phyloP scores from a whole-genome alignment of 352 stramenopile species.

The Plasmopara halstedii region DNA sequence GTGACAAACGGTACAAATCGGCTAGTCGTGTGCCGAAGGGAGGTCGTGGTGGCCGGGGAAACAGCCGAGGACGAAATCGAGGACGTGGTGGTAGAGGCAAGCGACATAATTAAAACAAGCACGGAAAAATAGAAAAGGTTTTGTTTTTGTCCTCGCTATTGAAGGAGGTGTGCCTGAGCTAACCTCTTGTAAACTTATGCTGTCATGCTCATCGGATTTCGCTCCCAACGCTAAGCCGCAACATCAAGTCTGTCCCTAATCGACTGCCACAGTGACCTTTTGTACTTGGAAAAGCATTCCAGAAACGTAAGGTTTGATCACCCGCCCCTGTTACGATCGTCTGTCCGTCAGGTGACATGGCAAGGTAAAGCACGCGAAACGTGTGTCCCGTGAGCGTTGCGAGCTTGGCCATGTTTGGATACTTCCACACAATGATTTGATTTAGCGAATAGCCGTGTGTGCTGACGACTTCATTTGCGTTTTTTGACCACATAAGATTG shows the following conservation, averaged over 20 bases:
- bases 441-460: slow-evolving; percentile 99
- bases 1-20: slow-evolving; percentile 75
- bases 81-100: slow-evolving; percentile 23
- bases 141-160: slow-evolving; percentile 22
- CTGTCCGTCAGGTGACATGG: slow-evolving; percentile 94
- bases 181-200: slow-evolving; percentile 3
- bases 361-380: slow-evolving; percentile 94
- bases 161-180: slow-evolving; percentile 1
- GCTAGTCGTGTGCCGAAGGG: slow-evolving; percentile 45
- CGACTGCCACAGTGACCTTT: slow-evolving; percentile 43
- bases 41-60: slow-evolving; percentile 20
- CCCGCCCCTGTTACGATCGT: slow-evolving; percentile 97
- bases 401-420: slow-evolving; percentile 95
- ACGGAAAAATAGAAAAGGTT: slow-evolving; percentile 19
- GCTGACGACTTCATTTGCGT: slow-evolving; percentile 96
- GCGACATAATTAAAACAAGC: slow-evolving; percentile 25
- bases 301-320: slow-evolving; percentile 97
- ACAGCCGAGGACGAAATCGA: slow-evolving; percentile 14
- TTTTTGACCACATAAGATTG: slow-evolving; percentile 97
- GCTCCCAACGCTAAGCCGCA: slow-evolving; percentile 43
- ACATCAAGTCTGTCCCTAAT: slow-evolving; percentile 45
- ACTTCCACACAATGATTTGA: slow-evolving; percentile 97
- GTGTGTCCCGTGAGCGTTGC: slow-evolving; percentile 95
- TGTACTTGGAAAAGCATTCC: slow-evolving; percentile 93
- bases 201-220: slow-evolving; percentile 46